phyloP scores from a whole-genome alignment of 73 alveolate genomes.

The Stentor coeruleus region DNA sequence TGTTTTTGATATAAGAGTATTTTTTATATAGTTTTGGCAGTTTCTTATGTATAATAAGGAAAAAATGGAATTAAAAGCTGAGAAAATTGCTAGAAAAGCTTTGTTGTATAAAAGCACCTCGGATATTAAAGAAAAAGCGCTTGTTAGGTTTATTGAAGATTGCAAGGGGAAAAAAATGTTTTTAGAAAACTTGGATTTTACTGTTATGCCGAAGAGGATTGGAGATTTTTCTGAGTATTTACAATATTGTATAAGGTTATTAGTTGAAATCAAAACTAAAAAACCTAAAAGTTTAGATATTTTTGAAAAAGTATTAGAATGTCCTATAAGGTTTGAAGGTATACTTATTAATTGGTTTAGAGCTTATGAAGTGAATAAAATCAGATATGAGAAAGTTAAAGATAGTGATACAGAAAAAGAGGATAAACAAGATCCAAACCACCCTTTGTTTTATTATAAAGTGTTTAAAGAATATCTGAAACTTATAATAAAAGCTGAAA shows the following conservation, averaged over 20 bases:
- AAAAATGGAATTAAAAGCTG: neutral
- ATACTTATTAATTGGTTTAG: neutral
- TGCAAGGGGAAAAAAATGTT: neutral
- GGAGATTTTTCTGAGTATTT: too few species aligned
- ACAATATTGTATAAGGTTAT: neutral
- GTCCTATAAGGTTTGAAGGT: neutral
- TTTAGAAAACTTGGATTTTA: neutral
- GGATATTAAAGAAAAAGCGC: neutral
- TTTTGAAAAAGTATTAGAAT: neutral
- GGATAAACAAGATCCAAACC: neutral
- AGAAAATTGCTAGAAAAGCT: neutral
- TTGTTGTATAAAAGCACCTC: neutral
- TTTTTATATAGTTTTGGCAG: neutral
- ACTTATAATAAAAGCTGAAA: neutral
- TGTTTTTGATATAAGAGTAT: neutral
- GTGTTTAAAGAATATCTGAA: neutral
- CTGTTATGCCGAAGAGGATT: neutral
- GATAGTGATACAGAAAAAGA: neutral
- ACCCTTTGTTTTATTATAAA: neutral
- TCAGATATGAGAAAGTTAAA: neutral
- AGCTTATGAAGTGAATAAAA: neutral
- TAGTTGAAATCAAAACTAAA: neutral
- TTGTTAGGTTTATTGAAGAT: neutral
- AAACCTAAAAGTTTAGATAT: neutral
- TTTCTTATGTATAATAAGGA: neutral